Evolutionary conservation across 768 basidiomycete genomes (phyloP).

Genomic region (Calocybe cyanea): DNA sequence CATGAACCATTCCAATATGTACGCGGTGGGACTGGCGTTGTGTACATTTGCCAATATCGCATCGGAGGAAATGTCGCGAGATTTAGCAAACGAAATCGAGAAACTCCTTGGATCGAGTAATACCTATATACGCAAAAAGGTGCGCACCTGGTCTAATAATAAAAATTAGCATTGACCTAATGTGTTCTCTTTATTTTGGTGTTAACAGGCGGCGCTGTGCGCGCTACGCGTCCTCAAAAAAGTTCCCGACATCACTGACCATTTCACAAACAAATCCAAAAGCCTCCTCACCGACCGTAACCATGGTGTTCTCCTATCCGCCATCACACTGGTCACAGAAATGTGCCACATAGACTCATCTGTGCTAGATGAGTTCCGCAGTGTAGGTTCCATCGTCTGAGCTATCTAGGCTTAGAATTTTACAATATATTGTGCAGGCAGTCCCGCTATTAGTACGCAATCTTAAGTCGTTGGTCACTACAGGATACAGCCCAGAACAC

Average conservation of each 20-base stretch:
- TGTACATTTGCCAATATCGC: conserved; percentile 99
- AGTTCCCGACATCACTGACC: conserved; percentile 93
- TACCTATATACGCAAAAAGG: conserved; percentile 99
- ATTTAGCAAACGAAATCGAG: conserved; percentile 96
- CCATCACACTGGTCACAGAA: conserved; percentile 92
- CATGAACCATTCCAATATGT: conserved; percentile 99
- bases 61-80: conserved; percentile 99
- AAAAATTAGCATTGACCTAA: not conserved
- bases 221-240: conserved; percentile 92
- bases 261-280: conserved; percentile 86
- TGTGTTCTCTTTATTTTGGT: not conserved
- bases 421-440: conserved; percentile 44
- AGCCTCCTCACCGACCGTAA: conserved; percentile 92
- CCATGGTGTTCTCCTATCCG: conserved; percentile 92
- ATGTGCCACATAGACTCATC: conserved; percentile 81
- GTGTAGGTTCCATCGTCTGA: conserved; percentile 45
- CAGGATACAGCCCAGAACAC: conserved; percentile 97
- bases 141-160: conserved; percentile 28
- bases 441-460: conserved; percentile 93
- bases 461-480: conserved; percentile 90
- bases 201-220: conserved; percentile 84
- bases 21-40: conserved; percentile 93
- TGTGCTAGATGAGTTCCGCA: conserved; percentile 83
- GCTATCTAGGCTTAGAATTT: conserved; percentile 6
- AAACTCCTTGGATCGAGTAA: conserved; percentile 96